Conservation (phyloP, 768 basidiomycete species). For the Pulveroboletus ravenelii region DNA sequence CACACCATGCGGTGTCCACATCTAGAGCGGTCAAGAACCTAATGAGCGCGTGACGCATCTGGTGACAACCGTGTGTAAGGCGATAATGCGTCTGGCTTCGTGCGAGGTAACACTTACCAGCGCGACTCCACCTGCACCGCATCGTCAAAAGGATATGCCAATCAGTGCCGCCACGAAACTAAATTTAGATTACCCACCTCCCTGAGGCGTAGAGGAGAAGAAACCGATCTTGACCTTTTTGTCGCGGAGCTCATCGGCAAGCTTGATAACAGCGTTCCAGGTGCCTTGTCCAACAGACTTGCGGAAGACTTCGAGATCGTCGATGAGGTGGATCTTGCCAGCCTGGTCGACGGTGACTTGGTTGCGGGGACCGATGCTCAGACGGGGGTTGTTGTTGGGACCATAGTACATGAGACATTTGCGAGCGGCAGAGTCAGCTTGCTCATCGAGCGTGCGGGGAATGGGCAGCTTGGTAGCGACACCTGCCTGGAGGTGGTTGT, state of each 20-base stretch:
- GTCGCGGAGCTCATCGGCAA: constrained; percentile 79
- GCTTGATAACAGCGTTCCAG: constrained; percentile 78
- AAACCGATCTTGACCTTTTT: constrained; percentile 88
- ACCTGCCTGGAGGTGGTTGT: constrained; percentile 38
- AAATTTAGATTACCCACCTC: constrained; percentile 48
- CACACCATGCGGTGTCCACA: constrained; percentile 79
- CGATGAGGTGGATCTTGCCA: constrained; percentile 81
- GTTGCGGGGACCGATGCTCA: constrained; percentile 78
- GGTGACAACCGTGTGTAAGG: constrained; percentile 18
- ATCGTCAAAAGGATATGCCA: constrained; percentile 10
- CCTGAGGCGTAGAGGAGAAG: constrained; percentile 94
- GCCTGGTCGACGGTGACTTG: constrained; percentile 85
- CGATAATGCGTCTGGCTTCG: constrained; percentile 7
- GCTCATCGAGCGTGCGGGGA: constrained; percentile 73
- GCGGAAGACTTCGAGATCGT: constrained; percentile 74
- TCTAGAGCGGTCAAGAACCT: constrained; percentile 77
- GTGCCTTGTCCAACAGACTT: constrained; percentile 68
- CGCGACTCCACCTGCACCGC: constrained; percentile 77
- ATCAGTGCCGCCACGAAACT: constrained; percentile 16
- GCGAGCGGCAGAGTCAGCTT: constrained; percentile 82
- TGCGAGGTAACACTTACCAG: constrained; percentile 51
- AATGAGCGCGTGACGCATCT: constrained; percentile 94
- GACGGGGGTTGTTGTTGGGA: constrained; percentile 77
- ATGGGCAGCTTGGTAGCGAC: constrained; percentile 62
- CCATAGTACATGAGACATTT: constrained; percentile 83